Conservation (phyloP, 2,329 filamentous ascomycete species). For the Ceratocystis huliohia region DNA sequence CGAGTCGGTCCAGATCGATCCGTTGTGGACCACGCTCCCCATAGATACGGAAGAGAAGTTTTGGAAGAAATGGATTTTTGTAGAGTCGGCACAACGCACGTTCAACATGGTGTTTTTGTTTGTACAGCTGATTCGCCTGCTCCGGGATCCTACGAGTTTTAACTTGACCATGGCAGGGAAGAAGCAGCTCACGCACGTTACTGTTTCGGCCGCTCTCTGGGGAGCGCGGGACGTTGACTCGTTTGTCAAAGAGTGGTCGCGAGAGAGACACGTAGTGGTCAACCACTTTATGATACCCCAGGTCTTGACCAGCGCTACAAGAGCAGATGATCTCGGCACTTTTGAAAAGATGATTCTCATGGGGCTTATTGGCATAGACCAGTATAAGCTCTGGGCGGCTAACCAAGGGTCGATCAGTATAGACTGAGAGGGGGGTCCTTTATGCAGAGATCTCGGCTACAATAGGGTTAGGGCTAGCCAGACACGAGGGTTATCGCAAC, state of each 20-base stretch:
- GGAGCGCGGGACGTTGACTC: conserved; percentile 28
- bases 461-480: too few relatives aligned
- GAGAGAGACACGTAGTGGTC: conserved; percentile 10
- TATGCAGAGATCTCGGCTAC: background rate
- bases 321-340: conserved; percentile 2
- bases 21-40: conserved; percentile 24
- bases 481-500: too few relatives aligned
- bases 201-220: conserved; percentile 32
- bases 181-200: conserved; percentile 30
- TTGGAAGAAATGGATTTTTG: conserved; percentile 41
- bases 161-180: conserved; percentile 26
- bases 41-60: conserved; percentile 33
- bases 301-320: background rate
- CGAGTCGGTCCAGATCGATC: background rate
- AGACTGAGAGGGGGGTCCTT: background rate
- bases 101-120: conserved; percentile 38
- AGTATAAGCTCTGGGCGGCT: conserved; percentile 12
- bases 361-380: conserved; percentile 9
- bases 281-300: conserved; percentile 10
- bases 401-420: background rate
- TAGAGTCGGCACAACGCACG: conserved; percentile 42
- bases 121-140: conserved; percentile 29
- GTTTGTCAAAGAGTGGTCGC: conserved; percentile 26
- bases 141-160: conserved; percentile 25
- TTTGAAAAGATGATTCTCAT: conserved; percentile 18